Evolutionary conservation across 345 rosid species (phyloP), one percentile per base, ranked within the genome.

Genomic region (Raphanus sativus): DNA sequence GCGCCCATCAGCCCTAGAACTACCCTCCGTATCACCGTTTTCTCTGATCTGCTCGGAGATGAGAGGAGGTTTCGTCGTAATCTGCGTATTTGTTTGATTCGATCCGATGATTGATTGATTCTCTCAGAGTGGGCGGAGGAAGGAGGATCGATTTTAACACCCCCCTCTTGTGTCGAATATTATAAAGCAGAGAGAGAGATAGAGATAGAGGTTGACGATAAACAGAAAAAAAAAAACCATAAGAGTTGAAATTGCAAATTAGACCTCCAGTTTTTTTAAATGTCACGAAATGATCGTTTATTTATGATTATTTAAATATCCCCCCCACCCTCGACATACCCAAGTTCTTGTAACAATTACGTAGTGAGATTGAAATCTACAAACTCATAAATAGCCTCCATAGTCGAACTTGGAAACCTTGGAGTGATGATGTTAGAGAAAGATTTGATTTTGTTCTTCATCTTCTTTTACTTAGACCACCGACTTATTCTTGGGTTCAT

Each of bases 1-100:
- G 96, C 98, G 10, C 99, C 99, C 99, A 95, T 95, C 24, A 79
- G 64, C 69, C 70, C 73, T 80, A 74, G 17, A 38, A 68, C 75
- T 72, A 71, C 28, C 75, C 50, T 65, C 54, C 77, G 74, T 67
- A 76, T 25, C 76, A 81, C 86, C 80, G 77, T 80, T 2, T 38
- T 67, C 63, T 42, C 74, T 62, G 84, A 82, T 21, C 21, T 21
- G 21, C 0, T 21, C 21, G 21, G 21, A 21, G 21, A 21, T 21
- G 21, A 21, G n/a, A n/a, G n/a, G n/a, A n/a, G n/a, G n/a, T 21
- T 21, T 21, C 21, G 21, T 21, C 21, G 21, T 21, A 21, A 21
- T 21, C 21, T 21, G 65, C 62, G 48, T 45, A 17, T 63, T 54
- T 54, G 66, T 66, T 80, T 36, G 77, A 76, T 75, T 83, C 72